Evolutionary conservation across 192 early-diverging fungal species (phyloP), one percentile per base, ranked within the genome.

Genomic region (Neocallimastix lanati): DNA sequence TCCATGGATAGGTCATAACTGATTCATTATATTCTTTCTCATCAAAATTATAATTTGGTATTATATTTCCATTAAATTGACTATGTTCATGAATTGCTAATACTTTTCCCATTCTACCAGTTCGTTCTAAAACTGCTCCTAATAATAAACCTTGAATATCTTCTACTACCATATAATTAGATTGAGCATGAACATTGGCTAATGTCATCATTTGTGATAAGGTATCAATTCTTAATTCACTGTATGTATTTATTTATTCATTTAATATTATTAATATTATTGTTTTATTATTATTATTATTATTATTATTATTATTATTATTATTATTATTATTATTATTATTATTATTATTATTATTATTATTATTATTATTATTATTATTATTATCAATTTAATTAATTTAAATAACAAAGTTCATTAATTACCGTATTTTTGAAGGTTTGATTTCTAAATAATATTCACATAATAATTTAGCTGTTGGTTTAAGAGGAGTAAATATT

Each of bases 91-190:
- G 50, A 27, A 67, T n/a, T 21, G 50, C 50, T 67, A 67, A 67
- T 67, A 67, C 50, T n/a, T 67, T 67, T 67, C 50, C 50, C n/a
- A 67, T 67, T 67, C 50, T 67, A 27, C 50, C 50, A 82, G 95
- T 91, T 29, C 95, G 91, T 81, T 96, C 93, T 29, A 94, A 87
- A n/a, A 96, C 81, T 1, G 94, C 92, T 11, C 90, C 83, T 9
- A 93, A 82, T 0, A 99, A 35, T 79, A 99, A 85, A 16, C 97
- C 98, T 76, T 93, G 93, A 0, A 92, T 93, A 79, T 98, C 96
- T 83, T 99, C 98, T 0, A 95, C 92, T 16, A 95, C 91, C 77
- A 98, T 82, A 12, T 94, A 82, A 12, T 85, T 85, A 12, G 87
- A 85, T 50, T 87, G 78, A 35, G 93, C 86, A 76, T 90, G 93